These are phyloP conservation scores for Coniophora puteana DNA, from an alignment of 1,284 basidiomycete genomes.

Conservation along the genomic window DNA sequence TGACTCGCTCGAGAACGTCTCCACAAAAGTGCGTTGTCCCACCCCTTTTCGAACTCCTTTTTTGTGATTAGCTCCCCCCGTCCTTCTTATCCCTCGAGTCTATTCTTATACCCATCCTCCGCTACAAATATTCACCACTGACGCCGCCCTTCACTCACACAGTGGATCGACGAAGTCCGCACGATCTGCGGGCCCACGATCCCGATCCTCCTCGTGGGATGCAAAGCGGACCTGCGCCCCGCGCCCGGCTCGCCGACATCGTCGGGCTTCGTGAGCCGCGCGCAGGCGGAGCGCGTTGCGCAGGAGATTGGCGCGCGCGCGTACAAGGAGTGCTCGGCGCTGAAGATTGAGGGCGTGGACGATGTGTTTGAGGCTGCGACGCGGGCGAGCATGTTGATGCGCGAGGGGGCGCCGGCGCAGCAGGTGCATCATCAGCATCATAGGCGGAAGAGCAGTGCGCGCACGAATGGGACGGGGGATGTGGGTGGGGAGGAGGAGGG, in stretches of 20 bases:
- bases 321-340: slow-evolving; percentile 91
- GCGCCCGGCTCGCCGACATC: slow-evolving; percentile 36
- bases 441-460: slow-evolving; percentile 49
- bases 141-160: slow-evolving; percentile 11
- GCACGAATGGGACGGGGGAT: slow-evolving; percentile 40
- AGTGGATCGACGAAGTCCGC: slow-evolving; percentile 98
- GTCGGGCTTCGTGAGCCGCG: slow-evolving; percentile 61
- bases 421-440: too few species aligned
- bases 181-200: slow-evolving; percentile 84
- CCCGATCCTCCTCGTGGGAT: slow-evolving; percentile 83
- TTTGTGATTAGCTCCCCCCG: background rate
- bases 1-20: slow-evolving; percentile 95
- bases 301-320: slow-evolving; percentile 80
- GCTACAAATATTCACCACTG: slow-evolving; percentile 11
- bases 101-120: slow-evolving; percentile 6
- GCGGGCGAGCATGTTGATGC: slow-evolving; percentile 89
- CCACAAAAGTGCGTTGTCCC: slow-evolving; percentile 66
- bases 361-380: slow-evolving; percentile 95
- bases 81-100: too few species aligned
- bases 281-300: slow-evolving; percentile 77
- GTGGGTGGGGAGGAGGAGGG: slow-evolving; percentile 50
- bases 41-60: background rate
- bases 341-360: slow-evolving; percentile 92
- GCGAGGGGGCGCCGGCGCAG: slow-evolving; percentile 66
- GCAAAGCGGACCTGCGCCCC: slow-evolving; percentile 82